These are phyloP conservation scores for Xylariomycetidae sp. DNA, from an alignment of 2,329 filamentous ascomycete species.

Conservation along the genomic window DNA sequence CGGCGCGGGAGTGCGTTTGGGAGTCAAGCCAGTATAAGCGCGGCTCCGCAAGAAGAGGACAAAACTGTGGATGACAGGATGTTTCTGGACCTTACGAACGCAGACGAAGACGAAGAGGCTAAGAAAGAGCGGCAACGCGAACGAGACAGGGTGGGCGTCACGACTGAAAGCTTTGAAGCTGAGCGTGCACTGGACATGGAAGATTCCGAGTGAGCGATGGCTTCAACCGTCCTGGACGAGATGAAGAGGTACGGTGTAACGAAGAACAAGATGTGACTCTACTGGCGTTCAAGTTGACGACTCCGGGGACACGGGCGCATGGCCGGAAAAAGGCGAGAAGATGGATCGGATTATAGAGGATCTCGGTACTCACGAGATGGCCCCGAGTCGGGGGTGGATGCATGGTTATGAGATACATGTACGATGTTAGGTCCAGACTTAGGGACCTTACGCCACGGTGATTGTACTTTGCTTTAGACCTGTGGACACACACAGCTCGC, in stretches of 20 bases:
- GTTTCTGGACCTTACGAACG: constrained; percentile 51
- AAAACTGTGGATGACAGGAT: constrained; percentile 47
- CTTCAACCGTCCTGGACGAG: not conserved
- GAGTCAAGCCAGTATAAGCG: constrained; percentile 12
- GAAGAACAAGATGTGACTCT: not conserved
- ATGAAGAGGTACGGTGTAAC: not conserved
- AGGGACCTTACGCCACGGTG: constrained; percentile 7
- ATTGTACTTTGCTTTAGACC: constrained; percentile 1
- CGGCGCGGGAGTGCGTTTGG: constrained; percentile 19
- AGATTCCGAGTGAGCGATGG: constrained; percentile 22
- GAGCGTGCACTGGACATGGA: constrained; percentile 29
- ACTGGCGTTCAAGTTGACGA: too few relatives aligned
- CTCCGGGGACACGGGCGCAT: too few relatives aligned
- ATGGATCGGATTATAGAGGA: too few relatives aligned
- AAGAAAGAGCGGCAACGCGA: constrained; percentile 28
- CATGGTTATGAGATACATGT: too few relatives aligned
- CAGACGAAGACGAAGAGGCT: constrained; percentile 35
- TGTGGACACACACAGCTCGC: constrained; percentile 12
- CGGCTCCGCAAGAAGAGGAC: constrained; percentile 35
- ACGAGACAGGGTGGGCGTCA: constrained; percentile 29
- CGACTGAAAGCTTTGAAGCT: constrained; percentile 27
- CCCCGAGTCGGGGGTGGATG: too few relatives aligned
- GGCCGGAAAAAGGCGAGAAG: too few relatives aligned
- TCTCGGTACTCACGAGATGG: too few relatives aligned
- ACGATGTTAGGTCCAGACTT: constrained; percentile 5